Conservation (phyloP, 306 rosid species). For the Vachellia pachyceras region DNA sequence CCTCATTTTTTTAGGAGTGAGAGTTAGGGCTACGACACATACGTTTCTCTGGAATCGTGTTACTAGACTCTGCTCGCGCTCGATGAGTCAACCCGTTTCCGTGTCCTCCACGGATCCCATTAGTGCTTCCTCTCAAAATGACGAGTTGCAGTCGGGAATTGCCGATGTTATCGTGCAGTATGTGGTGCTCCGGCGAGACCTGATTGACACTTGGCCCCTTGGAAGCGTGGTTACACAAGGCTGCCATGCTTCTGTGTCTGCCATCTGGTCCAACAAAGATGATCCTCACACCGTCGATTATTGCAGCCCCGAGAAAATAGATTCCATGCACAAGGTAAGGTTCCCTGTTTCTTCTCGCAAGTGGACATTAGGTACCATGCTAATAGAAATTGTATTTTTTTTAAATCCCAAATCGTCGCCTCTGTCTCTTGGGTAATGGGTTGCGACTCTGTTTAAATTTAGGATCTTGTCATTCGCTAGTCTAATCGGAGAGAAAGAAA, state of each 20-base stretch:
- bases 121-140: constrained; percentile 28
- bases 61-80: constrained; percentile 44
- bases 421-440: background rate
- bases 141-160: constrained; percentile 35
- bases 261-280: constrained; percentile 62
- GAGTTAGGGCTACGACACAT: constrained; percentile 16
- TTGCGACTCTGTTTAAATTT: background rate
- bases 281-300: constrained; percentile 56
- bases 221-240: constrained; percentile 76
- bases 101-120: constrained; percentile 23
- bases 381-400: background rate
- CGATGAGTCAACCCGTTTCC: constrained; percentile 71
- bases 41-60: constrained; percentile 20
- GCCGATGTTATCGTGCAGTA: constrained; percentile 63
- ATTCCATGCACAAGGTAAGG: constrained; percentile 71
- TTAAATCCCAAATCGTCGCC: background rate
- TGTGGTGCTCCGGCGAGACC: constrained; percentile 81
- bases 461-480: background rate
- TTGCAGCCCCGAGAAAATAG: constrained; percentile 59
- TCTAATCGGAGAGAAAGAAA: background rate
- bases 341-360: background rate
- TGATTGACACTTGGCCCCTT: constrained; percentile 71
- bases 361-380: background rate
- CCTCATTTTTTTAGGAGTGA: constrained; percentile 10
- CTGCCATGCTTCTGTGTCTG: constrained; percentile 76